Percentiles rank a stretch among this genome's conserved stretches.
Evolutionary conservation across 768 basidiomycete species (phyloP).

Genomic region (Leccinum boreale): DNA sequence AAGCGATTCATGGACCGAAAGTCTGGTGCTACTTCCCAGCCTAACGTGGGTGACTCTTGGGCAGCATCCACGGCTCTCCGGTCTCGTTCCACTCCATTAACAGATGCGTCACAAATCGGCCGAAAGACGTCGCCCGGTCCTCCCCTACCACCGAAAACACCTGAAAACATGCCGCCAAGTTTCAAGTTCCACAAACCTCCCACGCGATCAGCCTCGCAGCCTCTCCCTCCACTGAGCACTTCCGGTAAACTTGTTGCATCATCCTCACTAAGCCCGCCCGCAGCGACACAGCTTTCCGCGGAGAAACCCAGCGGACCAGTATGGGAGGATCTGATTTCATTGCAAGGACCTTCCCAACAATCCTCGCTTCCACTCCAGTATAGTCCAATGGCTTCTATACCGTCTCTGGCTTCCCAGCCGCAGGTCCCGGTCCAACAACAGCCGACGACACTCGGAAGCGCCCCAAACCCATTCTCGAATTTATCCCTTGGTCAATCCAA

Average conservation of each 20-base stretch:
- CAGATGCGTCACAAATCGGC: constrained; percentile 6
- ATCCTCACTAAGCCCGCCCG: constrained; percentile 4
- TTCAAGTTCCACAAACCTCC: constrained; percentile 20
- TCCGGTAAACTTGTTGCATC: constrained; percentile 15
- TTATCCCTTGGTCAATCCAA: constrained; percentile 9
- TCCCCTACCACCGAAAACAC: constrained; percentile 26
- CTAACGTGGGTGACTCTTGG: constrained; percentile 41
- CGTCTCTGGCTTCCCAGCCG: constrained; percentile 13
- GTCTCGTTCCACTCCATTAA: constrained; percentile 15
- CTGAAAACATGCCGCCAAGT: constrained; percentile 22
- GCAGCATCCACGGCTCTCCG: constrained; percentile 29
- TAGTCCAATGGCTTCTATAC: background rate
- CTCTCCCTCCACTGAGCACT: constrained; percentile 17
- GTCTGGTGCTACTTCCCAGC: constrained; percentile 30
- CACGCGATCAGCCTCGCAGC: constrained; percentile 36
- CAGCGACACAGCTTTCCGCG: constrained; percentile 9
- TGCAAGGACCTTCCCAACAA: constrained; percentile 37
- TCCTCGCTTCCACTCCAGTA: constrained; percentile 50
- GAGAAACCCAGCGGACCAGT: constrained; percentile 34
- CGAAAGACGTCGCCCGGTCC: constrained; percentile 25
- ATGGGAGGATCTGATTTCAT: constrained; percentile 58
- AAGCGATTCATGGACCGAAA: constrained; percentile 59
- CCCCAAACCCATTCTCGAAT: constrained; percentile 22
- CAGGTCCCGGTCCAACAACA: constrained; percentile 13
- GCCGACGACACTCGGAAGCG: background rate